phyloP scores from a whole-genome alignment of 2,329 filamentous ascomycete genomes.

The Fusarium sp. region DNA sequence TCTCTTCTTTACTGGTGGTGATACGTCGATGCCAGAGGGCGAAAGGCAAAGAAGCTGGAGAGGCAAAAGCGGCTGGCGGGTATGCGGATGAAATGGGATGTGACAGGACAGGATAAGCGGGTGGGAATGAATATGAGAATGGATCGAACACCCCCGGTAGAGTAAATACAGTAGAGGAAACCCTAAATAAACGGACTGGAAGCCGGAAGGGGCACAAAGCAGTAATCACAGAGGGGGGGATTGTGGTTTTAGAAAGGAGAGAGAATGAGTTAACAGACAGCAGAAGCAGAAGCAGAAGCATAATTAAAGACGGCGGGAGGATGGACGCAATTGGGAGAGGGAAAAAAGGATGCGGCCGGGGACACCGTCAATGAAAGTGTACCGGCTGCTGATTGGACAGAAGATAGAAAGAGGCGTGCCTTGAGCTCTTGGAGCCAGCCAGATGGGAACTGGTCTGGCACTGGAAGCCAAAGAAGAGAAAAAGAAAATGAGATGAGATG shows the following conservation, averaged over 20 bases:
- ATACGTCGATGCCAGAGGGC: slow-evolving; percentile 10
- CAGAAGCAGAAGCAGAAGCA: slow-evolving; percentile 16
- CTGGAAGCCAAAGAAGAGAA: slow-evolving; percentile 30
- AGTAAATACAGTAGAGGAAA: slow-evolving; percentile 8
- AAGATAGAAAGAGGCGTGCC: slow-evolving; percentile 18
- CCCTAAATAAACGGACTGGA: slow-evolving; percentile 28
- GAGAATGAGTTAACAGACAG: neutral
- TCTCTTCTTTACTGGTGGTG: neutral
- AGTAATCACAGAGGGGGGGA: slow-evolving; percentile 1
- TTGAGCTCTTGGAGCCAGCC: slow-evolving; percentile 21
- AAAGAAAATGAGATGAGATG: slow-evolving; percentile 32
- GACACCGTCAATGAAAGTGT: slow-evolving; percentile 26
- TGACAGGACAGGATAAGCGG: neutral
- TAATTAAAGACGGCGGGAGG: neutral
- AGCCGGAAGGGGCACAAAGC: slow-evolving; percentile 5
- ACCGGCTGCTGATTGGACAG: slow-evolving; percentile 25
- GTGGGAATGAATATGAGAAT: slow-evolving; percentile 1
- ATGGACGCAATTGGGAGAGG: slow-evolving; percentile 1
- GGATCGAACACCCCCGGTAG: slow-evolving; percentile 11
- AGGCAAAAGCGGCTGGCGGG: neutral
- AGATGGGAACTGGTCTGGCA: slow-evolving; percentile 23
- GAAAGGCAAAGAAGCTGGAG: neutral
- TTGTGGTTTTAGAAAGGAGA: slow-evolving; percentile 17
- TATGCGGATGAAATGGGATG: slow-evolving; percentile 16
- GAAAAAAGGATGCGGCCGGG: slow-evolving; percentile 25